Conservation (phyloP, 176 grass and related monocot species). For the Triticum aestivum region DNA sequence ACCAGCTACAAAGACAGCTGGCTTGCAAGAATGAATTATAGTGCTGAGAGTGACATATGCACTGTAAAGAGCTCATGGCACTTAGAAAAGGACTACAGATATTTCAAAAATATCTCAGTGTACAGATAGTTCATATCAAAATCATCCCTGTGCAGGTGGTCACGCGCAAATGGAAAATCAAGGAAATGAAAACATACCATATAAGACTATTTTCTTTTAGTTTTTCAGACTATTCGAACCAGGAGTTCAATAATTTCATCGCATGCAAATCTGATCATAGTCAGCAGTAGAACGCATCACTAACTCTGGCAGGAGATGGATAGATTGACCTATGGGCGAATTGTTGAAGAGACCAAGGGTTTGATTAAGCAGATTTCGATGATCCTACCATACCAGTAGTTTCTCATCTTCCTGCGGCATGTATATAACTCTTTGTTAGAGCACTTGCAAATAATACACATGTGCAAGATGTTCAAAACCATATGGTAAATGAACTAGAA, state of each 20-base stretch:
- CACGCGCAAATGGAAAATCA: background rate
- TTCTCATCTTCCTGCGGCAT: background rate
- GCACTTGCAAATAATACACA: too few species aligned
- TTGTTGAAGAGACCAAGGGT: too few species aligned
- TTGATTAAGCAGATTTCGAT: background rate
- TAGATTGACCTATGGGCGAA: too few species aligned
- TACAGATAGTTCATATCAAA: background rate
- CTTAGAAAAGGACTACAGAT: conserved; percentile 5
- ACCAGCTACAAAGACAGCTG: background rate
- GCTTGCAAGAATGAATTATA: conserved; percentile 14
- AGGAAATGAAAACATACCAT: background rate
- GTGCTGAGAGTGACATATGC: background rate
- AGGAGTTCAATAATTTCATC: background rate
- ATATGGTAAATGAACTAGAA: background rate
- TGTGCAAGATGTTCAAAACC: background rate
- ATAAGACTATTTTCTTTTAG: background rate
- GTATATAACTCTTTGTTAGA: background rate
- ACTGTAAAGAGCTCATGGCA: background rate
- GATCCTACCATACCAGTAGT: too few species aligned
- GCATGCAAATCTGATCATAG: background rate
- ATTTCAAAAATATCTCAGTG: conserved; percentile 9
- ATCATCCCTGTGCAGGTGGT: background rate
- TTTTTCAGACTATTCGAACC: background rate
- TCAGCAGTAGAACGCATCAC: background rate
- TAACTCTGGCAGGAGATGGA: background rate